Evolutionary conservation across 495 filamentous ascomycete genomes (phyloP).

Genomic region (Aspergillus baeticus): DNA sequence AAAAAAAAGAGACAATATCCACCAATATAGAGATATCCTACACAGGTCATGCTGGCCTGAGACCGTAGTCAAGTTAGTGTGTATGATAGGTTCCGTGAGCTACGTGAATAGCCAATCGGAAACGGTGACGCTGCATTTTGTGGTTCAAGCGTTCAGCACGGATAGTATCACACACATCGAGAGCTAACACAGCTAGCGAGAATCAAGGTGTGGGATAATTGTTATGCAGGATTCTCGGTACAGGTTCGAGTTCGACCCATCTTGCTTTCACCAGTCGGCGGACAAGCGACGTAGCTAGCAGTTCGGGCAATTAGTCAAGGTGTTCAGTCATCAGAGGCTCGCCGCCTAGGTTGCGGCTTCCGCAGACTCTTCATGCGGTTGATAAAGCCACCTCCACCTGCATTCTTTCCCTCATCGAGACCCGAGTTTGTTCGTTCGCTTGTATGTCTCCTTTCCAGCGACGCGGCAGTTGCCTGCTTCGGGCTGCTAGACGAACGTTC

Average conservation of each 20-base stretch:
- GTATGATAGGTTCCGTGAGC: no score
- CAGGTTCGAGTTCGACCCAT: neutral
- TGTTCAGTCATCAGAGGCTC: conserved; percentile 34
- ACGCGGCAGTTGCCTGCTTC: conserved; percentile 42
- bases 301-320: neutral
- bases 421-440: conserved; percentile 54
- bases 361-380: conserved; percentile 87
- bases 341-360: conserved; percentile 49
- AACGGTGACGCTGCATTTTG: no score
- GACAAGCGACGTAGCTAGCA: neutral
- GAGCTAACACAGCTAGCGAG: no score
- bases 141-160: no score
- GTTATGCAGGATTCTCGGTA: neutral
- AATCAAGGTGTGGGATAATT: no score
- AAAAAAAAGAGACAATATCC: no score
- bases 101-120: no score
- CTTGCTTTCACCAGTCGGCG: neutral
- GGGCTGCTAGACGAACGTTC: conserved; percentile 63
- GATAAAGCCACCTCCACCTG: conserved; percentile 65
- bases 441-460: conserved; percentile 66
- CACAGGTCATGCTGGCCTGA: no score
- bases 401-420: conserved; percentile 40
- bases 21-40: no score
- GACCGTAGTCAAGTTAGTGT: no score
- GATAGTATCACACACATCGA: no score